Evolutionary conservation across 1,139 yeast genomes (phyloP), one percentile per base, ranked within the genome.

Genomic region (Insectozyma bohioensis): DNA sequence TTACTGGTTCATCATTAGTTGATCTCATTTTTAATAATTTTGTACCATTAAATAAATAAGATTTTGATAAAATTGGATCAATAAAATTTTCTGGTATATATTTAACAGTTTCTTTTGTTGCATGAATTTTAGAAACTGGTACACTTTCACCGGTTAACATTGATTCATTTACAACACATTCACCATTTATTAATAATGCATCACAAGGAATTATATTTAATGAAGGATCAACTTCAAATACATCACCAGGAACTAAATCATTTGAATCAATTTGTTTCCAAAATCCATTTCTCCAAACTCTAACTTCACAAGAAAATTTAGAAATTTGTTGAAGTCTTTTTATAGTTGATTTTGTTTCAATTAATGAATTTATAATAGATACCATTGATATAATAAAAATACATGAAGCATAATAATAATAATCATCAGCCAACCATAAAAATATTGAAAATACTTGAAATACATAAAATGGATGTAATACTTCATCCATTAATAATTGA

Each of bases 111-210:
- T 79, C 87, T 17, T 73, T 74, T 0, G 74, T 64, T 2, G 95
- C 88, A 3, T 84, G 73, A 4, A 68, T 44, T 54, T 92, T 92
- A 0, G 96, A 77, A 2, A 92, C 95, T 0, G 99, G 98, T 1
- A 92, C 97, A 37, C 97, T 87, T 56, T 92, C 99, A 24, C 99
- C 99, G 0, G 97, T 92, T 20, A 90, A 72, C 95, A 90, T 90
- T 8, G 95, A 85, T 54, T 90, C 97, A 56, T 92, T 92, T 12
- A 90, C 84, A 37, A 92, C 87, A 56, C 95, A 86, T 53, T 88
- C 97, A 34, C 98, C 98, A 28, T 90, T 79, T 16, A 90, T 61
- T 31, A 92, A 65, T 12, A 94, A 60, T 1, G 95, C 85, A 59
- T 94, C 98, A 54, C 97, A 88, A 0, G 99, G 98, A 33, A 90